Evolutionary conservation across 805 yeast genomes (phyloP), one percentile per base, ranked within the genome.

Genomic region (Lachancea fermentati): DNA sequence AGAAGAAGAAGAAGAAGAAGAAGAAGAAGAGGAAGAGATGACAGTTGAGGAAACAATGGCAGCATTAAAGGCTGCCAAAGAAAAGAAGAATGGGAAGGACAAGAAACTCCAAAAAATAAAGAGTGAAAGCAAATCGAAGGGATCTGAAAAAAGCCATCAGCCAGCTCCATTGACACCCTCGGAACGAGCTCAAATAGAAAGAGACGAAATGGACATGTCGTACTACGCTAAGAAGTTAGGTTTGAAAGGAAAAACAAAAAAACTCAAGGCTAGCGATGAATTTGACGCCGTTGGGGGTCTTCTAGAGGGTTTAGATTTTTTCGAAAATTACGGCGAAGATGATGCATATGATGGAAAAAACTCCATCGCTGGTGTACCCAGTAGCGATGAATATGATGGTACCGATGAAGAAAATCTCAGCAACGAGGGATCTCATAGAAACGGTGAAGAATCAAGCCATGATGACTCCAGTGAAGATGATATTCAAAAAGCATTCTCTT

Each of bases 201-300:
- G 73, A 46, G 94, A 85, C 49, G 94, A 85, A 44, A 80, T 76
- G 42, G 95, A 89, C 39, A 79, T 85, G 63, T 77, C 73, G 32
- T 86, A 81, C 55, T 89, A 87, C 58, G 89, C 96, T 3, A 82
- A 81, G 47, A 81, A 84, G 52, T 67, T 89, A 7, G 94, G 94
- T 1, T 58, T 85, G 50, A 78, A 78, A 47, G 75, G 78, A 0
- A 72, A 70, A 40, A 69, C 68, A 12, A 66, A 81, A 34, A 62
- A 70, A 29, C 74, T 73, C 46, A 59, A 39, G 32, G 67, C 67
- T 2, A 55, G 55, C 3, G 79, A 72, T 30, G 87, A 78, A 11
- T 84, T 82, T 54, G 96, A 87, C 60, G 75, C 81, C 2, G 68
- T 88, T 35, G 95, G 85, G 34, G 94, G 88, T n/a, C 57, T 88